phyloP scores from a whole-genome alignment of 2,329 filamentous ascomycete species.

The Meredithiella fracta region DNA sequence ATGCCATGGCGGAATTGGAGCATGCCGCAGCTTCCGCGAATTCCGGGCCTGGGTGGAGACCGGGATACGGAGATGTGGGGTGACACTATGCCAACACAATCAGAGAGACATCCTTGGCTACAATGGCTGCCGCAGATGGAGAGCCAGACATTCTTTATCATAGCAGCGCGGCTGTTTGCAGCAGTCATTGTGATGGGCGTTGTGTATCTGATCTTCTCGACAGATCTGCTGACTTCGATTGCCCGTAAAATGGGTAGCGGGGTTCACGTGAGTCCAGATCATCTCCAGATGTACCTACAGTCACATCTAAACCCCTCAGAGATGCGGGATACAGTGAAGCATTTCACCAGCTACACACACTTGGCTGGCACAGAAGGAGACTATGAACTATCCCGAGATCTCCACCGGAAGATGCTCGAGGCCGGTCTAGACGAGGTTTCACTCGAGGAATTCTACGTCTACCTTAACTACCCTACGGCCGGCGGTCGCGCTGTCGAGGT shows the following conservation, averaged over 20 bases:
- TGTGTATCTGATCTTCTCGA: slow-evolving; percentile 72
- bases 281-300: slow-evolving; percentile 60
- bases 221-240: slow-evolving; percentile 60
- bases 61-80: slow-evolving; percentile 5
- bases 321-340: slow-evolving; percentile 56
- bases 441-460: slow-evolving; percentile 70
- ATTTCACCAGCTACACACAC: slow-evolving; percentile 73
- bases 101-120: slow-evolving; percentile 11
- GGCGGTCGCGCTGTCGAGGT: slow-evolving; percentile 71
- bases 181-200: slow-evolving; percentile 59
- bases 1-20: slow-evolving; percentile 36
- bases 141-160: slow-evolving; percentile 34
- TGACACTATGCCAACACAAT: slow-evolving; percentile 8
- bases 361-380: slow-evolving; percentile 90
- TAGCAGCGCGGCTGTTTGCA: slow-evolving; percentile 58
- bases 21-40: slow-evolving; percentile 31
- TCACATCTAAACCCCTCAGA: slow-evolving; percentile 50
- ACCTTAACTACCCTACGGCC: slow-evolving; percentile 74
- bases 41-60: slow-evolving; percentile 17
- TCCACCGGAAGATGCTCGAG: slow-evolving; percentile 58
- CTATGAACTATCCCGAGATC: slow-evolving; percentile 68
- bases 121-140: slow-evolving; percentile 15
- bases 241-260: slow-evolving; percentile 46
- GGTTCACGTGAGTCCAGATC: slow-evolving; percentile 64
- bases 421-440: slow-evolving; percentile 59